A percentile compares a stretch with the other conserved stretches of the same genome.
These are phyloP conservation scores for Terana coerulea DNA, from an alignment of 768 basidiomycete genomes.

Conservation along the genomic window DNA sequence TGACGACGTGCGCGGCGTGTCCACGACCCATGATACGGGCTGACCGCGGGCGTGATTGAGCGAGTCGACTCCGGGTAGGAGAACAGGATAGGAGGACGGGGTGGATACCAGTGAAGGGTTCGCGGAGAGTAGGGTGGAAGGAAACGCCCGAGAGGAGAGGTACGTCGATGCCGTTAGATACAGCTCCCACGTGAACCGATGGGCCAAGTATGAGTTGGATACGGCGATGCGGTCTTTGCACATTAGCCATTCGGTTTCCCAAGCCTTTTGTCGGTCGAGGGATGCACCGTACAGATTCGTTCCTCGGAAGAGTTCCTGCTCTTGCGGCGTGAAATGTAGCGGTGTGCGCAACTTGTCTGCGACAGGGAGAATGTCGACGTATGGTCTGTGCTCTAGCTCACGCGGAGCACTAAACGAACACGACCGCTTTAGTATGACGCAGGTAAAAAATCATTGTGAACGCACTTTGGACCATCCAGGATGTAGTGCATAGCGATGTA, in stretches of 20 bases:
- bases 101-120: slow-evolving; percentile 49
- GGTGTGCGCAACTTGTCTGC: slow-evolving; percentile 60
- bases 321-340: slow-evolving; percentile 61
- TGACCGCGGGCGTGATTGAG: slow-evolving; percentile 82
- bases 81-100: slow-evolving; percentile 61
- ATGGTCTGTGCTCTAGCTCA: slow-evolving; percentile 45
- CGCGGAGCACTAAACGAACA: slow-evolving; percentile 3
- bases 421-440: slow-evolving; percentile 18
- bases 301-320: slow-evolving; percentile 66
- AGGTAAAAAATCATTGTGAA: slow-evolving; percentile 4
- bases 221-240: slow-evolving; percentile 40
- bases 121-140: slow-evolving; percentile 70
- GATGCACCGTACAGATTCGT: slow-evolving; percentile 82
- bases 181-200: slow-evolving; percentile 60
- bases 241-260: slow-evolving; percentile 58
- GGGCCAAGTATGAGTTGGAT: slow-evolving; percentile 21
- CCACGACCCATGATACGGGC: slow-evolving; percentile 69
- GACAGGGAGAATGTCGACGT: slow-evolving; percentile 65
- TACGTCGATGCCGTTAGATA: slow-evolving; percentile 74
- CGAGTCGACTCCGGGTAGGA: slow-evolving; percentile 84
- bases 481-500: slow-evolving; percentile 70
- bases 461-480: slow-evolving; percentile 30
- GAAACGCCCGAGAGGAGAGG: slow-evolving; percentile 86
- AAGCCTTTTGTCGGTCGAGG: slow-evolving; percentile 55
- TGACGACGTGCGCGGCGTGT: slow-evolving; percentile 34